Percentiles rank a stretch among this genome's conserved stretches.
Evolutionary conservation across 1,284 basidiomycete species (phyloP).

Genomic region (Apiotrichum sp.): DNA sequence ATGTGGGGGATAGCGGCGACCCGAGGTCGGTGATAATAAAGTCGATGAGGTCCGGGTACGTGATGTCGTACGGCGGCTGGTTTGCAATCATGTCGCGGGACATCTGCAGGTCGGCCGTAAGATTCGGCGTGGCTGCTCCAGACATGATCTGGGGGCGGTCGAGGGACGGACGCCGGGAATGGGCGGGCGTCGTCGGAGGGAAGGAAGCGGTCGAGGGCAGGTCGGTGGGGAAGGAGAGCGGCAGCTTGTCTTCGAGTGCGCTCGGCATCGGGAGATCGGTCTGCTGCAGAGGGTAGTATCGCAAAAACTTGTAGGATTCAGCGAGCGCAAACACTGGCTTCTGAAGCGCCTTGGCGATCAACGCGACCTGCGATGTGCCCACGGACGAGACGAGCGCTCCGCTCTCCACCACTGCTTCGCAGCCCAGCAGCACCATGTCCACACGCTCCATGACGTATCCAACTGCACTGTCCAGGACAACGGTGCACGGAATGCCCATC

Average conservation of each 20-base stretch:
- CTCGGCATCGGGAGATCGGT: slow-evolving; percentile 71
- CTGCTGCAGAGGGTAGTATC: slow-evolving; percentile 92
- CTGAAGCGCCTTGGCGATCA: slow-evolving; percentile 87
- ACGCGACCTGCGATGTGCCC: slow-evolving; percentile 92
- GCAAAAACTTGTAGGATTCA: slow-evolving; percentile 97
- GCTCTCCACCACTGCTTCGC: slow-evolving; percentile 94
- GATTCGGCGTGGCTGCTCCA: slow-evolving; percentile 2
- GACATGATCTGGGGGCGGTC: slow-evolving; percentile 5
- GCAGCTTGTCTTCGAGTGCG: slow-evolving; percentile 7
- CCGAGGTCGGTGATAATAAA: slow-evolving; percentile 48
- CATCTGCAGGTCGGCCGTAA: slow-evolving; percentile 20
- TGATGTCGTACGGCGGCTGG: slow-evolving; percentile 50
- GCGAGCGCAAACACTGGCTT: slow-evolving; percentile 97
- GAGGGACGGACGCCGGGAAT: slow-evolving; percentile 9
- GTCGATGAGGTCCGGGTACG: slow-evolving; percentile 47
- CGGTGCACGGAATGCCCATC: slow-evolving; percentile 86
- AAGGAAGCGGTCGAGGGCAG: slow-evolving; percentile 2
- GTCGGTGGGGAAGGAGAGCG: slow-evolving; percentile 25
- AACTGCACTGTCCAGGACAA: slow-evolving; percentile 92
- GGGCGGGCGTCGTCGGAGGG: slow-evolving; percentile 12
- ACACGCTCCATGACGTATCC: slow-evolving; percentile 95
- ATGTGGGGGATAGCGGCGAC: slow-evolving; percentile 40
- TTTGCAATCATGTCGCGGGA: slow-evolving; percentile 44
- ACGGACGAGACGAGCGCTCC: slow-evolving; percentile 60
- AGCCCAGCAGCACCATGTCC: slow-evolving; percentile 91